Percentiles rank a stretch among this genome's conserved stretches.
These are phyloP conservation scores for Wallemia hederae DNA, from an alignment of 1,284 basidiomycete genomes.

Conservation along the genomic window DNA sequence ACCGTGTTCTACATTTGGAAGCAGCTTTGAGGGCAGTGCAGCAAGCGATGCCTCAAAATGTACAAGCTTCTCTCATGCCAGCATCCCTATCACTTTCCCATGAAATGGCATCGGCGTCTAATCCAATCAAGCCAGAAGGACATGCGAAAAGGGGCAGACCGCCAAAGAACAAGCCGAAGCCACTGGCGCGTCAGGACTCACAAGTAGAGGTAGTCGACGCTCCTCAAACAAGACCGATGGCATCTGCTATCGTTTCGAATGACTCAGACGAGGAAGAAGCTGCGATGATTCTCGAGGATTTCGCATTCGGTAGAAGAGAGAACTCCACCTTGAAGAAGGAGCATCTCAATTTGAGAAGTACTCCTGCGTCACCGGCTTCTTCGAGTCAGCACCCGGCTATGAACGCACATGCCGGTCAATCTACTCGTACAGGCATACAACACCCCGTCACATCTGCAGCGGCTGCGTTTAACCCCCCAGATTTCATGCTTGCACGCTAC, in stretches of 20 bases:
- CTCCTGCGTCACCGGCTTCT: not conserved
- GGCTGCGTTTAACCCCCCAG: not conserved
- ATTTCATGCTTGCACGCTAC: not conserved
- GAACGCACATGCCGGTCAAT: not conserved
- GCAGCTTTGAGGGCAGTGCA: not conserved
- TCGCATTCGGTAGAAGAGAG: not conserved
- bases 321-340: not conserved
- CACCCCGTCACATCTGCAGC: too few relatives aligned
- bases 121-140: not conserved
- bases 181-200: not conserved
- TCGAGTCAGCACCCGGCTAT: not conserved
- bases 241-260: not conserved
- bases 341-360: not conserved
- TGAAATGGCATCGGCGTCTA: not conserved
- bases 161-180: not conserved
- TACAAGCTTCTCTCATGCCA: not conserved
- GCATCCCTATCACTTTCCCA: not conserved
- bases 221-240: not conserved
- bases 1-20: not conserved
- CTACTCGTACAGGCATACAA: not conserved
- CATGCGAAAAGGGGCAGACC: not conserved
- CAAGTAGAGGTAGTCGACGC: not conserved
- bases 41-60: not conserved
- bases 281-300: not conserved
- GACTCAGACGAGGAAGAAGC: conserved; percentile 1